These are phyloP conservation scores for Fusarium chuoi DNA, from an alignment of 2,329 filamentous ascomycete species.

Conservation along the genomic window DNA sequence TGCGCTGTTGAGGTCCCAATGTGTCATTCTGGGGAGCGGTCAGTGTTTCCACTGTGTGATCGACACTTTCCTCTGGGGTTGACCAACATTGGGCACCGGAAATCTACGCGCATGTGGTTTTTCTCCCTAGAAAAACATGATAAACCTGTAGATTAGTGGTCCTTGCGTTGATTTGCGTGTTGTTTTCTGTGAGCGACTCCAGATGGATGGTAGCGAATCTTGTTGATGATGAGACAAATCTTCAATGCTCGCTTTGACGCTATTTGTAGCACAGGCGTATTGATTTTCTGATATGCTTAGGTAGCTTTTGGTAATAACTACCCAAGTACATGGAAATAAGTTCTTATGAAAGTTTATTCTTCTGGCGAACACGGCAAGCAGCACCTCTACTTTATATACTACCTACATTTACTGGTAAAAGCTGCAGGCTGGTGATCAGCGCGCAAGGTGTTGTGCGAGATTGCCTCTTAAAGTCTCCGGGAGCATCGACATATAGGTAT, in stretches of 20 bases:
- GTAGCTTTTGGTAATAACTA: not conserved
- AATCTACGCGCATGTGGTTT: not conserved
- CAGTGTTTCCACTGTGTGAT: not conserved
- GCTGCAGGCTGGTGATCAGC: not conserved
- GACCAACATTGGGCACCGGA: not conserved
- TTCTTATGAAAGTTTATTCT: not conserved
- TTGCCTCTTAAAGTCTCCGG: not conserved
- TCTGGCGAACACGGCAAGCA: not conserved
- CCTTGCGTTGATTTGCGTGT: not conserved
- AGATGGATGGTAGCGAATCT: not conserved
- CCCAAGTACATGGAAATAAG: not conserved
- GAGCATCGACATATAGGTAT: not conserved
- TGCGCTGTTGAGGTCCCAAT: not conserved
- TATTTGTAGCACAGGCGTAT: too few species aligned
- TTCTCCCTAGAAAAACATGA: not conserved
- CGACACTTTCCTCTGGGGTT: not conserved
- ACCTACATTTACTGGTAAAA: not conserved
- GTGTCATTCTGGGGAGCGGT: conserved; percentile 3
- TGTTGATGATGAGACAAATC: not conserved
- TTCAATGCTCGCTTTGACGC: not conserved
- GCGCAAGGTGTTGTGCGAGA: not conserved
- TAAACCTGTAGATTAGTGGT: not conserved
- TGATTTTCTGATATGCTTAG: not conserved
- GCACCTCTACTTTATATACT: too few species aligned
- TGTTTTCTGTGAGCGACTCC: not conserved